Evolutionary conservation across 768 basidiomycete species (phyloP).

Genomic region (Lactarius hengduanensis): DNA sequence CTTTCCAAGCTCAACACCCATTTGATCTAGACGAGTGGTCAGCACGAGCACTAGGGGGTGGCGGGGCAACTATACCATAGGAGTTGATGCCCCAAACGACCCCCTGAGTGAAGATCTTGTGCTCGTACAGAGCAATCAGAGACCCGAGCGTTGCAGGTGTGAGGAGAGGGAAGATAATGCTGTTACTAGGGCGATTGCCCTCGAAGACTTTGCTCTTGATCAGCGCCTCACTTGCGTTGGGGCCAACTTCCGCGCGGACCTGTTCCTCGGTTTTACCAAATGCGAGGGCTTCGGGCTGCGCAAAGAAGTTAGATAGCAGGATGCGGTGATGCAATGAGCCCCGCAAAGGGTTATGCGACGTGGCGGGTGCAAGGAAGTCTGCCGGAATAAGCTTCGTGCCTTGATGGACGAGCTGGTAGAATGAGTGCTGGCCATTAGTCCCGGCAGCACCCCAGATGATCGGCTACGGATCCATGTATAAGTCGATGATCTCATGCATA

Average conservation of each 20-base stretch:
- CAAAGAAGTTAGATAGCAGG: slow-evolving; percentile 96
- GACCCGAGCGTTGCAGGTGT: slow-evolving; percentile 89
- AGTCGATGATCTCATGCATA: slow-evolving; percentile 12
- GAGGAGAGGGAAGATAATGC: slow-evolving; percentile 89
- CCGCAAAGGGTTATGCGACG: slow-evolving; percentile 83
- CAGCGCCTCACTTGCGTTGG: slow-evolving; percentile 74
- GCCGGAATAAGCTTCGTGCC: slow-evolving; percentile 90
- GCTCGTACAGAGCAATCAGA: slow-evolving; percentile 90
- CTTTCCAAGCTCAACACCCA: slow-evolving; percentile 99
- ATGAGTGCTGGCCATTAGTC: slow-evolving; percentile 99
- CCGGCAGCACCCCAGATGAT: slow-evolving; percentile 99
- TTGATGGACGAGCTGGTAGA: slow-evolving; percentile 97
- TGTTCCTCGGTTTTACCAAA: slow-evolving; percentile 96
- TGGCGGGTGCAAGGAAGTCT: slow-evolving; percentile 90
- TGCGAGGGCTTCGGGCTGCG: slow-evolving; percentile 95
- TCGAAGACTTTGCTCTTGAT: slow-evolving; percentile 98
- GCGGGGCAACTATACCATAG: slow-evolving; percentile 57
- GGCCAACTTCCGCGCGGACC: slow-evolving; percentile 65
- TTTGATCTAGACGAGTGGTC: slow-evolving; percentile 67
- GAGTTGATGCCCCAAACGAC: slow-evolving; percentile 99
- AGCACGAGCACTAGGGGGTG: slow-evolving; percentile 1
- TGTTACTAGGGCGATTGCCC: slow-evolving; percentile 96
- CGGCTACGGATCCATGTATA: slow-evolving; percentile 49
- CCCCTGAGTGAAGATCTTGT: slow-evolving; percentile 99
- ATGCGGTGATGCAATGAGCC: slow-evolving; percentile 95